A percentile compares a stretch with the other conserved stretches of the same genome.
These are phyloP conservation scores for Suillus variegatus DNA, from an alignment of 768 basidiomycete species.

Conservation along the genomic window DNA sequence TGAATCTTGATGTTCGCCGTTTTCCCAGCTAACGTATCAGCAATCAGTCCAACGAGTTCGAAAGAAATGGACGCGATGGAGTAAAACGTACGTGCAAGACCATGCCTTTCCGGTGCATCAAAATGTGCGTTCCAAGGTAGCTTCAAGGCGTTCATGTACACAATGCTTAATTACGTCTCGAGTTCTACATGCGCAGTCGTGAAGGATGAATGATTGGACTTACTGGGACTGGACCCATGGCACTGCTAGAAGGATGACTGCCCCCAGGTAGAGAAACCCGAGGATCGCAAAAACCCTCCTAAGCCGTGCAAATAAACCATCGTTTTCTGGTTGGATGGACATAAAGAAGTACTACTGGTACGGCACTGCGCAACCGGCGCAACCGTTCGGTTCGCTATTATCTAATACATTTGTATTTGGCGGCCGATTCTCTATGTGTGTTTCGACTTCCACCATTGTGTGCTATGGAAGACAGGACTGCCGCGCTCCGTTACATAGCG, in stretches of 20 bases:
- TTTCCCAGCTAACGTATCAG: conserved; percentile 60
- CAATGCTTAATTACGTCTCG: conserved; percentile 35
- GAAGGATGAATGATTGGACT: conserved; percentile 29
- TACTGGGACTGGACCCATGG: conserved; percentile 74
- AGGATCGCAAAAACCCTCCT: conserved; percentile 39
- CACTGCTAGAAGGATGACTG: conserved; percentile 55
- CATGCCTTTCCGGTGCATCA: conserved; percentile 72
- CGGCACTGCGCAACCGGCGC: too few relatives aligned
- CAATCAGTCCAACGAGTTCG: background rate
- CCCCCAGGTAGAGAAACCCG: conserved; percentile 52
- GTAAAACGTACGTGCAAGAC: conserved; percentile 68
- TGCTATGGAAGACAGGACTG: background rate
- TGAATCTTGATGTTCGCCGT: conserved; percentile 68
- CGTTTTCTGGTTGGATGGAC: background rate
- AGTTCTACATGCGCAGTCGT: conserved; percentile 19
- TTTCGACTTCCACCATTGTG: background rate
- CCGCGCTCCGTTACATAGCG: background rate
- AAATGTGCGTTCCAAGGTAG: conserved; percentile 66
- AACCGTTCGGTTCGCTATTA: too few relatives aligned
- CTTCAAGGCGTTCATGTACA: conserved; percentile 69
- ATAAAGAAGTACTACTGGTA: background rate
- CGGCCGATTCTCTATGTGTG: background rate
- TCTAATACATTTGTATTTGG: too few relatives aligned
- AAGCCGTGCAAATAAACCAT: conserved; percentile 26
- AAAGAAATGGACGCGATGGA: background rate